Evolutionary conservation across 345 rosid species (phyloP), one percentile per base, ranked within the genome.

Genomic region (Odontarrhena argentea): DNA sequence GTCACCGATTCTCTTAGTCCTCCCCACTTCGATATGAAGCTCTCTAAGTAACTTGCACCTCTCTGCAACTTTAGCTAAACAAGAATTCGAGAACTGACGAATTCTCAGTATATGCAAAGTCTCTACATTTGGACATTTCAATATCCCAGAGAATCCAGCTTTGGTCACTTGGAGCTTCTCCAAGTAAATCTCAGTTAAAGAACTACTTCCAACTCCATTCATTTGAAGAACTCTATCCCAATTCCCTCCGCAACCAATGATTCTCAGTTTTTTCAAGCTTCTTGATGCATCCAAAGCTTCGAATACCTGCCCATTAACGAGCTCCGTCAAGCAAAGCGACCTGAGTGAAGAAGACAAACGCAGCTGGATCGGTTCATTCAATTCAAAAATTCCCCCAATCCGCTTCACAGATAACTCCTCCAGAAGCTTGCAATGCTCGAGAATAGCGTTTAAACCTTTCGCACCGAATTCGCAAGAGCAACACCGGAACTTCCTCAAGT

Each of bases 1-100:
- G 6, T 92, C 96, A 6, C 87, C 91, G 1, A 92, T 84, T 73
- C 81, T 82, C 59, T 83, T 81, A 22, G 80, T 83, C 60, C 88
- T 85, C 91, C 87, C 83, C 55, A 92, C 96, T 70, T 92, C 95
- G 45, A 92, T 68, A 55, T 84, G 96, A 70, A 92, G 86, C 86
- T 92, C 87, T 78, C 85, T 87, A 46, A 92, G 66, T 8, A 64
- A 55, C 75, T 55, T 81, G 44, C 98, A 92, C 28, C 79, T 77
- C 84, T 82, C 79, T 1, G 84, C 98, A 11, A 92, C 79, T 10
- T 47, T 41, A 70, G 52, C 55, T 48, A 92, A 76, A 64, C 98
- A 92, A 0, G 34, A 62, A 79, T 87, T 71, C 5, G 96, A 82
- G 60, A 91, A 92, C 42, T 89, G 95, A 0, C 86, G 83, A 0